These are phyloP conservation scores for Flammula alnicola DNA, from an alignment of 1,284 basidiomycete genomes.

Conservation along the genomic window DNA sequence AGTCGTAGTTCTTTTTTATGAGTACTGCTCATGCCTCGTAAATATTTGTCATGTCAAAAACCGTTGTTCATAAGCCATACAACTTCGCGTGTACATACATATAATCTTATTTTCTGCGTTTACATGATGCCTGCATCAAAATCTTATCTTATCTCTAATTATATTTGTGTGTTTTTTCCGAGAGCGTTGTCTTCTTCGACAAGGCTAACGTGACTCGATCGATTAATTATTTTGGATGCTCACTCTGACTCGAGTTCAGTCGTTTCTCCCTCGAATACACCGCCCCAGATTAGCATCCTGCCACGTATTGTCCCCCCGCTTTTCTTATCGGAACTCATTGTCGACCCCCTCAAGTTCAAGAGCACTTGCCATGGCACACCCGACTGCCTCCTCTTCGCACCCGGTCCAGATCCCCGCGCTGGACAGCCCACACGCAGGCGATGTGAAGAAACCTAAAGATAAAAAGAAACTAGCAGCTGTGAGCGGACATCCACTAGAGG, in stretches of 20 bases:
- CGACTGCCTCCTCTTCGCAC: slow-evolving; percentile 44
- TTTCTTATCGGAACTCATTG: slow-evolving; percentile 24
- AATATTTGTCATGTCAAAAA: too few relatives aligned
- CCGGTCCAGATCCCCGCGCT: slow-evolving; percentile 43
- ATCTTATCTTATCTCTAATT: slow-evolving; percentile 12
- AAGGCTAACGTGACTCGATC: slow-evolving; percentile 37
- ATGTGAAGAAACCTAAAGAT: slow-evolving; percentile 32
- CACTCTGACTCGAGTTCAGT: slow-evolving; percentile 39
- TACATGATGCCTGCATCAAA: background rate
- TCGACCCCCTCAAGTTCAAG: too few relatives aligned
- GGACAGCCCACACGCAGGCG: slow-evolving; percentile 34
- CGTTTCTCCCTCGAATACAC: slow-evolving; percentile 31
- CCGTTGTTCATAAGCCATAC: too few relatives aligned
- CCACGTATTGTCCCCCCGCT: slow-evolving; percentile 29
- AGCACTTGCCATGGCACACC: slow-evolving; percentile 47
- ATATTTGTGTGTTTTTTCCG: background rate
- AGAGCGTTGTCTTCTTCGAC: slow-evolving; percentile 1
- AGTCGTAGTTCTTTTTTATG: background rate
- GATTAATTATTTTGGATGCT: slow-evolving; percentile 40
- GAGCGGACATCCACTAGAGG: slow-evolving; percentile 66
- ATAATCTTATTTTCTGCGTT: background rate
- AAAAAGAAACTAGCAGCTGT: slow-evolving; percentile 46
- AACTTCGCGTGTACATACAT: too few relatives aligned
- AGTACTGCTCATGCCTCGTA: too few relatives aligned
- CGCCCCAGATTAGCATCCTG: slow-evolving; percentile 31